Base-by-base conservation (phyloP, 2,329 filamentous ascomycete species). In the Fusarium verrucosum region DNA sequence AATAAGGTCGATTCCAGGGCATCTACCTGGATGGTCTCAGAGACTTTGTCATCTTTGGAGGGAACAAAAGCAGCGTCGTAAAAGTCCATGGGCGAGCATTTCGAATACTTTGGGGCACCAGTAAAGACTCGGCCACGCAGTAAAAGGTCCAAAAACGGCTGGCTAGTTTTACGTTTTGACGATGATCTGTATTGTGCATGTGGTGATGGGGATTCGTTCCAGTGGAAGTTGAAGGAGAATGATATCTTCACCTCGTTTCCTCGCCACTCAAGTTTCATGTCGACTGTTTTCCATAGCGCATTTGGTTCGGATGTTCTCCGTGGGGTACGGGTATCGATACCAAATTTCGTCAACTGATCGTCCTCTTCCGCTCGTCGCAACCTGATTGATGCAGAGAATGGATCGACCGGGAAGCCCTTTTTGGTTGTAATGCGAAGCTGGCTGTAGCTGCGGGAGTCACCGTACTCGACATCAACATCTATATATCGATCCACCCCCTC, bases 21-120 rank as follows among this genome's bases (percentile, higher is more conserved):
- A 1, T 80, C 76, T 7, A 86, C 73, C 4, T 76, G 33, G 32
- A 86, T 77, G 0, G 76, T 73, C 3, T 73, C 68, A 1, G 80
- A 56, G 5, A 73, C 66, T 16, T 71, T 57, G 49, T 83, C 79
- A 7, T 77, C 70, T n/a, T 78, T 78, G 11, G 78, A 64, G 2
- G 91, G 88, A 3, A 88, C 82, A 70, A 88, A 84, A 2, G 90
- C 88, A 16, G 86, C 86, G 49, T 90, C 83, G 69, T 93, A 94
- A 72, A 94, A 94, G 55, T 81, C 80, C 68, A 83, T 80, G 1
- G 84, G 82, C 3, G 81, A 82, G 74, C 75, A 79, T 19, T 70
- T 69, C 58, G 70, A 50, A 20, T 41, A 22, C 22, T 40, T 17
- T 6, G 40, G 6, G 10, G 14, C 40, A n/a, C 46, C 26, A 10